Evolutionary conservation across 2,329 filamentous ascomycete species (phyloP).

Genomic region (Hypoxylon rubiginosum): DNA sequence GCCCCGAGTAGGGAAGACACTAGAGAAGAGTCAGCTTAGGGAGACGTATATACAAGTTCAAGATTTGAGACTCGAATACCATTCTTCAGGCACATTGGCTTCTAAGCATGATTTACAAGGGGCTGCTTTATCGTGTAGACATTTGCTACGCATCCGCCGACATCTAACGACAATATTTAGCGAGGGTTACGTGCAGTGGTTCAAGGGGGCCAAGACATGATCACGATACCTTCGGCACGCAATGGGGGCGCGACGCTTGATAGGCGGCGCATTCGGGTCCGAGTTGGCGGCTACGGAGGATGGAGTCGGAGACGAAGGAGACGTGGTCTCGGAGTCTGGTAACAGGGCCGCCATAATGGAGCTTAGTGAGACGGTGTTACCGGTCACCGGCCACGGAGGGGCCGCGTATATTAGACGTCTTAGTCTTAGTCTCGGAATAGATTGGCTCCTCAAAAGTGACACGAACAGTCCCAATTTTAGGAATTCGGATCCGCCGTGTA

Average conservation of each 20-base stretch:
- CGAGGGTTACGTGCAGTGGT: neutral
- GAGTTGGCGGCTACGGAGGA: slow-evolving; percentile 27
- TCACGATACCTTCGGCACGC: slow-evolving; percentile 64
- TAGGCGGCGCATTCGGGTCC: slow-evolving; percentile 43
- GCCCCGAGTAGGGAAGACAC: slow-evolving; percentile 66
- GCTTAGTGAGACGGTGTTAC: slow-evolving; percentile 11
- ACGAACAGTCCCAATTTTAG: slow-evolving; percentile 31
- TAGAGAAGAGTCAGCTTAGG: slow-evolving; percentile 45
- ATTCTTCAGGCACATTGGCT: slow-evolving; percentile 65
- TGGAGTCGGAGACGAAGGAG: slow-evolving; percentile 44
- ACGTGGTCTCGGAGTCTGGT: slow-evolving; percentile 34
- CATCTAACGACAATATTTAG: slow-evolving; percentile 57
- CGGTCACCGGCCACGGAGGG: neutral
- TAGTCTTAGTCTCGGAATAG: slow-evolving; percentile 5
- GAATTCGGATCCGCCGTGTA: slow-evolving; percentile 25
- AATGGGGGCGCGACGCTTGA: slow-evolving; percentile 65
- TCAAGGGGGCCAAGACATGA: neutral
- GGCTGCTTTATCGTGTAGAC: slow-evolving; percentile 63
- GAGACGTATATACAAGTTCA: slow-evolving; percentile 1
- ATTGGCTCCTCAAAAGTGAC: slow-evolving; percentile 42
- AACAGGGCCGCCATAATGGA: slow-evolving; percentile 40
- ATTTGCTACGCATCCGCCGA: slow-evolving; percentile 69
- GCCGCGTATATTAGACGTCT: slow-evolving; percentile 13
- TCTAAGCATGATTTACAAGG: slow-evolving; percentile 67
- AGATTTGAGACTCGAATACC: slow-evolving; percentile 55